Percentiles rank a stretch among this genome's conserved stretches.
Conservation (phyloP, 495 filamentous ascomycete species). For the Hyaloscypha finlandica region DNA sequence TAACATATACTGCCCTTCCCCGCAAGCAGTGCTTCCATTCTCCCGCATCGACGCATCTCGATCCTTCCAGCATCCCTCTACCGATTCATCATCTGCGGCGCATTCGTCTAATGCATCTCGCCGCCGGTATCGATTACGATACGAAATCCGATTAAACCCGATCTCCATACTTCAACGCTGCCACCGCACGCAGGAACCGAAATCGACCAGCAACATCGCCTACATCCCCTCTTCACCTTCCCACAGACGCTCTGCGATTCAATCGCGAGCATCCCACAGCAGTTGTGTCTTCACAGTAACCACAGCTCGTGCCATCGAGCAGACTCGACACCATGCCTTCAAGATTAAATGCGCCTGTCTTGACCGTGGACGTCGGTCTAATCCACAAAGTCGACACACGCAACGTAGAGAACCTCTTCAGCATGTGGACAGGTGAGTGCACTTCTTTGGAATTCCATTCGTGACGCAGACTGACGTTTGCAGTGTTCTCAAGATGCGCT, state of each 20-base stretch:
- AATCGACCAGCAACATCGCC: slow-evolving; percentile 12
- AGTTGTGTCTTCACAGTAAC: slow-evolving; percentile 26
- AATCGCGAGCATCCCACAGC: slow-evolving; percentile 30
- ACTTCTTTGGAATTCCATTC: background rate
- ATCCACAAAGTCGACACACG: slow-evolving; percentile 93
- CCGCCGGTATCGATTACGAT: slow-evolving; percentile 31
- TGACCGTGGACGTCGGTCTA: slow-evolving; percentile 81
- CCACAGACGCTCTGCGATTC: slow-evolving; percentile 26
- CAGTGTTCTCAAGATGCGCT: slow-evolving; percentile 94
- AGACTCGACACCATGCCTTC: slow-evolving; percentile 52
- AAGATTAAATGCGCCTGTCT: slow-evolving; percentile 67
- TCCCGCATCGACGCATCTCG: slow-evolving; percentile 1
- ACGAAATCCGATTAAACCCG: slow-evolving; percentile 34
- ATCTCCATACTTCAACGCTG: slow-evolving; percentile 2
- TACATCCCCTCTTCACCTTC: slow-evolving; percentile 5
- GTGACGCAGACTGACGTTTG: background rate
- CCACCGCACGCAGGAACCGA: background rate
- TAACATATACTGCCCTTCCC: background rate
- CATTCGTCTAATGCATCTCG: slow-evolving; percentile 24
- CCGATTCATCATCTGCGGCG: background rate
- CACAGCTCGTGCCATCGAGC: slow-evolving; percentile 35
- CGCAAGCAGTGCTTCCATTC: background rate
- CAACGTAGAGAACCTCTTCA: slow-evolving; percentile 90
- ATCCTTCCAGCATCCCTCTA: slow-evolving; percentile 3
- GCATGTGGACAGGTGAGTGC: slow-evolving; percentile 94